These are phyloP conservation scores for Calonectria multiphialidica DNA, from an alignment of 2,329 filamentous ascomycete genomes.

Conservation along the genomic window DNA sequence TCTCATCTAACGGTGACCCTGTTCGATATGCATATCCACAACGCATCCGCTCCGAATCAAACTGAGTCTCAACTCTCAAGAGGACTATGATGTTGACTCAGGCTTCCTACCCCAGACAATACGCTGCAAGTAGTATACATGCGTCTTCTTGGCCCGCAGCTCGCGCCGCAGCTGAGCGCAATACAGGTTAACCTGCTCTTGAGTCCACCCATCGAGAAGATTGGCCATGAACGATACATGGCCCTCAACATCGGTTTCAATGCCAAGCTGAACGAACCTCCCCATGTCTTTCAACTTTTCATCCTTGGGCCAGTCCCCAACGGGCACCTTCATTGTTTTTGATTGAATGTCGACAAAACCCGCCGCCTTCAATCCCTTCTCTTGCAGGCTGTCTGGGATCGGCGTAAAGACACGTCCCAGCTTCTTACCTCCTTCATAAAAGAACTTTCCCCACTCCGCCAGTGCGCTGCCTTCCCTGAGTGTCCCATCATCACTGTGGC, in stretches of 20 bases:
- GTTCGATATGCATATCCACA: no score
- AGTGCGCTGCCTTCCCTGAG: constrained; percentile 40
- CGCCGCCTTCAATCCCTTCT: constrained; percentile 20
- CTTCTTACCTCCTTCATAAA: constrained; percentile 42
- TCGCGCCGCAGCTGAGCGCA: constrained; percentile 47
- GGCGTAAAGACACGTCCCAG: constrained; percentile 42
- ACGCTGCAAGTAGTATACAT: constrained; percentile 40
- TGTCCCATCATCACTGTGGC: constrained; percentile 44
- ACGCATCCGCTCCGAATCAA: no score
- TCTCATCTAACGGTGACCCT: no score
- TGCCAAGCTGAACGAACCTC: constrained; percentile 42
- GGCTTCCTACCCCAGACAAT: constrained; percentile 35
- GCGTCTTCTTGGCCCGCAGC: constrained; percentile 34
- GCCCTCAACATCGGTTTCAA: constrained; percentile 50
- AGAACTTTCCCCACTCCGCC: constrained; percentile 37
- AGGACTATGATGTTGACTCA: background rate
- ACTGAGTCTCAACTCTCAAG: background rate
- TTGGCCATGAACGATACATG: constrained; percentile 42
- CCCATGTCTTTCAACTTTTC: constrained; percentile 20
- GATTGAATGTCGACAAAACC: constrained; percentile 21
- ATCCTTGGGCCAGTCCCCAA: constrained; percentile 26
- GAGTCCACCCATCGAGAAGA: constrained; percentile 49
- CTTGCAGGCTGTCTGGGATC: constrained; percentile 12
- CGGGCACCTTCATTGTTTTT: constrained; percentile 18
- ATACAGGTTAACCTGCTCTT: constrained; percentile 47